A percentile compares a stretch with the other conserved stretches of the same genome.
phyloP scores from a whole-genome alignment of 345 rosid genomes.

The Erysimum cheiranthoides region DNA sequence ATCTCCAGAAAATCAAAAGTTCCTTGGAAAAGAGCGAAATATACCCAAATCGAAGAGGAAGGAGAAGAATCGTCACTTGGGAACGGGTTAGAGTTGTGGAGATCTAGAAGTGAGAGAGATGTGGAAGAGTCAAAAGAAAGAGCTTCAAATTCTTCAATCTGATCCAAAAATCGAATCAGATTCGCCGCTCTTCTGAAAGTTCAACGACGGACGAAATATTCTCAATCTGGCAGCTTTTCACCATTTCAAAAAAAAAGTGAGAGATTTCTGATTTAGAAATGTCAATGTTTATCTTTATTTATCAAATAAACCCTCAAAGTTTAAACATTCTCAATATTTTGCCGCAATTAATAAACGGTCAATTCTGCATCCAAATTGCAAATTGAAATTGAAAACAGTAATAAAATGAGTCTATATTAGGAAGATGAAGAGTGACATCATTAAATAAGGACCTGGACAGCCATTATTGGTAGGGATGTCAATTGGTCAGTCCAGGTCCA shows the following conservation, averaged over 20 bases:
- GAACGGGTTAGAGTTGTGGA: background rate
- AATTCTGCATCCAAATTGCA: background rate
- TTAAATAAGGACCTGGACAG: too few species aligned
- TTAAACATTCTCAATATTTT: background rate
- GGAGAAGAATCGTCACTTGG: constrained; percentile 21
- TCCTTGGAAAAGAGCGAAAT: background rate
- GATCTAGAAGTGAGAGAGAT: constrained; percentile 24
- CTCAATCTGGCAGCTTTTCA: constrained; percentile 38
- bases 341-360: background rate
- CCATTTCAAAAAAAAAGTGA: constrained; percentile 33
- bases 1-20: constrained; percentile 15
- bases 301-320: constrained; percentile 21
- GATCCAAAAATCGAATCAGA: constrained; percentile 40
- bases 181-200: constrained; percentile 29
- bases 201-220: constrained; percentile 6
- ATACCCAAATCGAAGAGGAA: constrained; percentile 18
- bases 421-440: background rate
- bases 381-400: background rate
- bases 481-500: too few species aligned
- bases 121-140: constrained; percentile 6
- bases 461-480: too few species aligned
- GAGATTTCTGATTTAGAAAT: constrained; percentile 34
- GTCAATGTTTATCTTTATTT: constrained; percentile 27
- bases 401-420: background rate
- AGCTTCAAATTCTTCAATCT: background rate